Percentiles rank a stretch among this genome's conserved stretches.
These are phyloP conservation scores for Podaxis sp. DNA, from an alignment of 768 basidiomycete genomes.

Conservation along the genomic window DNA sequence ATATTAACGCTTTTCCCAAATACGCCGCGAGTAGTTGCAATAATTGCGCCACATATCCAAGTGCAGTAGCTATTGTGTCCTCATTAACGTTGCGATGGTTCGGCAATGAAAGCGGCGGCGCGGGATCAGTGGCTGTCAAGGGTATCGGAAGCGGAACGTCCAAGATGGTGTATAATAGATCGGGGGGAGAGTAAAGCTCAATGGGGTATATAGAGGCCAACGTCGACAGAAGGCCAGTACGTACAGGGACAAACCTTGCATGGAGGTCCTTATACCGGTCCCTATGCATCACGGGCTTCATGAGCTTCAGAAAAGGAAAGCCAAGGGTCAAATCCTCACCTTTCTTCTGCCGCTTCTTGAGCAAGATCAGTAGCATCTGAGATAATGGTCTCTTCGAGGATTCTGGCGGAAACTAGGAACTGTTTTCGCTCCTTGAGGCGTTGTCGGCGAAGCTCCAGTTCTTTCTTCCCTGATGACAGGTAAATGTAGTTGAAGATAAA, in stretches of 20 bases:
- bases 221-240: slow-evolving; percentile 64
- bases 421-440: slow-evolving; percentile 46
- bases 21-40: slow-evolving; percentile 82
- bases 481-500: slow-evolving; percentile 1
- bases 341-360: slow-evolving; percentile 17
- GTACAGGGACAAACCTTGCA: slow-evolving; percentile 47
- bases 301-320: neutral
- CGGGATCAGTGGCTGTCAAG: slow-evolving; percentile 67
- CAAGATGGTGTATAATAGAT: slow-evolving; percentile 88
- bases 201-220: slow-evolving; percentile 87
- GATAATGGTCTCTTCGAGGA: slow-evolving; percentile 19
- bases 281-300: slow-evolving; percentile 35
- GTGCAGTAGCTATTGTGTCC: slow-evolving; percentile 81
- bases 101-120: slow-evolving; percentile 72
- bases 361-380: slow-evolving; percentile 6
- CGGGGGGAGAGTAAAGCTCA: slow-evolving; percentile 76
- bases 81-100: slow-evolving; percentile 76
- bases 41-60: slow-evolving; percentile 89
- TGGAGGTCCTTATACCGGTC: slow-evolving; percentile 43
- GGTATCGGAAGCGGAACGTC: slow-evolving; percentile 91
- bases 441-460: slow-evolving; percentile 37
- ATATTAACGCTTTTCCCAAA: slow-evolving; percentile 71
- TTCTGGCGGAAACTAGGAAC: slow-evolving; percentile 37
- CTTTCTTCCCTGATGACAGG: slow-evolving; percentile 26
- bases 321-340: slow-evolving; percentile 21